Percentiles rank a stretch among this genome's conserved stretches.
Evolutionary conservation across 495 filamentous ascomycete genomes (phyloP).

Genomic region (Extremus antarcticus): DNA sequence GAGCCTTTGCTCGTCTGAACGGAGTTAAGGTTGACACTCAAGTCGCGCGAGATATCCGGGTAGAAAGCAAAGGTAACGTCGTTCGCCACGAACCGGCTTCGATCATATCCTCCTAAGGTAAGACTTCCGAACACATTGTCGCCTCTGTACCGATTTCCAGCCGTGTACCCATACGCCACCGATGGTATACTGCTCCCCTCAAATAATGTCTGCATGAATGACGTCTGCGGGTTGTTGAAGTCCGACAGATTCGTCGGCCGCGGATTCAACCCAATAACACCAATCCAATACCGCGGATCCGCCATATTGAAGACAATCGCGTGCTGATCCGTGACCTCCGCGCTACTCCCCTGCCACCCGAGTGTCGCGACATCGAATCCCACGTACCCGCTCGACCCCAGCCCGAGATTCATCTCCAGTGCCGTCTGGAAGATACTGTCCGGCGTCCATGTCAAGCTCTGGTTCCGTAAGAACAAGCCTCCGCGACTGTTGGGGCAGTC

Average conservation of each 20-base stretch:
- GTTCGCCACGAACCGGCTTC: slow-evolving; percentile 21
- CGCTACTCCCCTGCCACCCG: slow-evolving; percentile 27
- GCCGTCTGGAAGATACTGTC: slow-evolving; percentile 46
- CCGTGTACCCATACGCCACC: slow-evolving; percentile 56
- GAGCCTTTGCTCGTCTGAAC: slow-evolving; percentile 40
- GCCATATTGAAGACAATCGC: slow-evolving; percentile 45
- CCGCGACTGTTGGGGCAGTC: slow-evolving; percentile 36
- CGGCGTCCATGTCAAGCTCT: slow-evolving; percentile 46
- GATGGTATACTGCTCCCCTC: slow-evolving; percentile 45
- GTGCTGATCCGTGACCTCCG: slow-evolving; percentile 25
- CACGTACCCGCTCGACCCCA: slow-evolving; percentile 44
- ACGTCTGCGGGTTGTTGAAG: slow-evolving; percentile 21
- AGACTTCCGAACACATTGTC: slow-evolving; percentile 36
- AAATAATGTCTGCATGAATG: slow-evolving; percentile 30
- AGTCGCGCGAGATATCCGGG: slow-evolving; percentile 22
- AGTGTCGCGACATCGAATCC: slow-evolving; percentile 43
- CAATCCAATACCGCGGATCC: slow-evolving; percentile 45
- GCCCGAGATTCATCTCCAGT: slow-evolving; percentile 39
- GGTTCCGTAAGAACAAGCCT: slow-evolving; percentile 38
- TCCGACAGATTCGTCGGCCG: slow-evolving; percentile 31
- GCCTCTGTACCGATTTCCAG: slow-evolving; percentile 52
- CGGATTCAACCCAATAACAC: slow-evolving; percentile 45
- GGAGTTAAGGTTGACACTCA: slow-evolving; percentile 39
- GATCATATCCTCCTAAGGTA: slow-evolving; percentile 30
- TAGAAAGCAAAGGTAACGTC: slow-evolving; percentile 22